Evolutionary conservation across 148 eudicot genomes (phyloP).

Genomic region (Rheum nobile): DNA sequence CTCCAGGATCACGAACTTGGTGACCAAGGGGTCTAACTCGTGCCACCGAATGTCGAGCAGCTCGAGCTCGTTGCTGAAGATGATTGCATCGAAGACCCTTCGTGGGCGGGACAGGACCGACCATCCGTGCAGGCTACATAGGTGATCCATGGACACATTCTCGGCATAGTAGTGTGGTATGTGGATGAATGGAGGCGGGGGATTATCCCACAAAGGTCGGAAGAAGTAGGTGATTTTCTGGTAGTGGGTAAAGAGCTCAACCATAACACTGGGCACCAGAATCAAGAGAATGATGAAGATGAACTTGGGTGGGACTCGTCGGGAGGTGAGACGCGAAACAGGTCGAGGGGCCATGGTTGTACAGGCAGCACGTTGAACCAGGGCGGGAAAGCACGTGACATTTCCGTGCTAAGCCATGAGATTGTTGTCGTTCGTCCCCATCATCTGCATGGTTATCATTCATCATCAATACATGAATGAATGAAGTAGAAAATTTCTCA

Average conservation of each 20-base stretch:
- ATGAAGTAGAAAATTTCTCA: too few species aligned
- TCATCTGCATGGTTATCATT: not conserved
- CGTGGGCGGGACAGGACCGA: slow-evolving; percentile 59
- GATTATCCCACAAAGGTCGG: slow-evolving; percentile 85
- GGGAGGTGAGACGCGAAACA: slow-evolving; percentile 23
- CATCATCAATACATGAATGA: too few species aligned
- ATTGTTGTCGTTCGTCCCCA: not conserved
- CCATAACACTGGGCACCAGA: slow-evolving; percentile 31
- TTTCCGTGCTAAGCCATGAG: not conserved
- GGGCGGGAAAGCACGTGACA: not conserved
- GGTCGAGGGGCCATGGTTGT: slow-evolving; percentile 41
- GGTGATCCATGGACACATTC: slow-evolving; percentile 58
- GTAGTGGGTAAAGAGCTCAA: slow-evolving; percentile 27
- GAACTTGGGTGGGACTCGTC: slow-evolving; percentile 31
- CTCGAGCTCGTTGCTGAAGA: slow-evolving; percentile 81
- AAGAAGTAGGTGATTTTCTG: slow-evolving; percentile 66
- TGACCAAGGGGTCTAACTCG: slow-evolving; percentile 57
- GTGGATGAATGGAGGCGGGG: slow-evolving; percentile 47
- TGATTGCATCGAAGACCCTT: slow-evolving; percentile 62
- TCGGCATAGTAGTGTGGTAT: slow-evolving; percentile 81
- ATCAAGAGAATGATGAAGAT: slow-evolving; percentile 30
- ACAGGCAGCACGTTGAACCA: not conserved
- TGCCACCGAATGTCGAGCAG: slow-evolving; percentile 80
- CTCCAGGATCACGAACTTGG: slow-evolving; percentile 73
- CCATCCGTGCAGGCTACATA: slow-evolving; percentile 86